Conservation (phyloP, 345 rosid species). For the Gossypium ekmanianum region DNA sequence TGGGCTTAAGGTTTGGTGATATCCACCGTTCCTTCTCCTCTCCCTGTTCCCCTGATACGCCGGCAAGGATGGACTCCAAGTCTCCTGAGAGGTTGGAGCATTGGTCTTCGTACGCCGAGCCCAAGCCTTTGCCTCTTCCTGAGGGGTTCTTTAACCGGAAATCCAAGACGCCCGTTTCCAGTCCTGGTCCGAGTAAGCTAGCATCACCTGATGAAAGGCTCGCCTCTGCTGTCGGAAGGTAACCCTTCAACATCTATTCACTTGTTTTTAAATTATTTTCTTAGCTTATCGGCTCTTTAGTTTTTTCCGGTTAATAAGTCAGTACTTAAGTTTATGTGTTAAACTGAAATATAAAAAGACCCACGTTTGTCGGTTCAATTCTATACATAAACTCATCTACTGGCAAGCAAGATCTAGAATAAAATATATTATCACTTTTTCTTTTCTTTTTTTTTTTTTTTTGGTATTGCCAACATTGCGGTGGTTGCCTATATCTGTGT, state of each 20-base stretch:
- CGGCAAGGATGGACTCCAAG: conserved; percentile 17
- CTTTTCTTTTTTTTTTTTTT: background rate
- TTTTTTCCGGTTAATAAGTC: background rate
- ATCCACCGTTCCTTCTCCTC: conserved; percentile 21
- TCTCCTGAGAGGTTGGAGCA: conserved; percentile 26
- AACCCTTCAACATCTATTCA: background rate
- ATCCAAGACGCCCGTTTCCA: conserved; percentile 20
- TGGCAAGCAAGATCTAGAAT: background rate
- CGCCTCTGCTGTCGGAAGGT: conserved; percentile 22
- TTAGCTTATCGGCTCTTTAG: background rate
- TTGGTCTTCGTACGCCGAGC: conserved; percentile 38
- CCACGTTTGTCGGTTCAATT: background rate
- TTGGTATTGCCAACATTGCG: background rate
- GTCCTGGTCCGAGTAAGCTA: conserved; percentile 13
- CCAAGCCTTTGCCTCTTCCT: conserved; percentile 64
- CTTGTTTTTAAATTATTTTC: background rate
- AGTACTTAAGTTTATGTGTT: background rate
- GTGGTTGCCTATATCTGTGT: background rate
- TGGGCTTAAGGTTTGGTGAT: conserved; percentile 26
- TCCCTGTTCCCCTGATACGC: conserved; percentile 31
- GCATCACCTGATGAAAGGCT: conserved; percentile 26
- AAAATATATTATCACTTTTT: background rate
- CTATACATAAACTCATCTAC: background rate
- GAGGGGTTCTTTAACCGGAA: conserved; percentile 17
- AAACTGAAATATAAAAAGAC: background rate